A percentile compares a stretch with the other conserved stretches of the same genome.
phyloP scores from a whole-genome alignment of 1,139 yeast genomes.

The Hyphopichia fennica region DNA sequence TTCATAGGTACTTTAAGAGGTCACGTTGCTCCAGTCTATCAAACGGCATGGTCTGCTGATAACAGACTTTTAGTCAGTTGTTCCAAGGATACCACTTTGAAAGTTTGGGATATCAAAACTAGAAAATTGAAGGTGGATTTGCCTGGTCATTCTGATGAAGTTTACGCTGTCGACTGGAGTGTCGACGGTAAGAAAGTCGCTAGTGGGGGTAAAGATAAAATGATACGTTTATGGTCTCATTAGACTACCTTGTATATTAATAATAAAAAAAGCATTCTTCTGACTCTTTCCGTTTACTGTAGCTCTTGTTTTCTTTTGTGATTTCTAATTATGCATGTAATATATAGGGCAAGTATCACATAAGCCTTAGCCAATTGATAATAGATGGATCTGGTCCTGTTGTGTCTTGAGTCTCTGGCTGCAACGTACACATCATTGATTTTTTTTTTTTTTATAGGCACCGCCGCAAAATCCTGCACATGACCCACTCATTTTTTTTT shows the following conservation, averaged over 20 bases:
- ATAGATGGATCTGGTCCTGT: no score
- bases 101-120: conserved; percentile 94
- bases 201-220: conserved; percentile 95
- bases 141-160: conserved; percentile 96
- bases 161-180: conserved; percentile 98
- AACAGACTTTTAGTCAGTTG: conserved; percentile 87
- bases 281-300: not conserved
- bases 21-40: conserved; percentile 97
- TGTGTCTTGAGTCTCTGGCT: not conserved
- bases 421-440: not conserved
- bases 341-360: no score
- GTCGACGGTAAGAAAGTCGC: conserved; percentile 90
- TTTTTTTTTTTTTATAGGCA: not conserved
- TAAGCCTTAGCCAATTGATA: no score
- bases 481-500: not conserved
- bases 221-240: conserved; percentile 91
- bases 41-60: conserved; percentile 98
- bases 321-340: not conserved
- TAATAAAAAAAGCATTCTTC: not conserved
- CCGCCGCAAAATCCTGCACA: conserved; percentile 2
- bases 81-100: conserved; percentile 94
- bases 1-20: conserved; percentile 91
- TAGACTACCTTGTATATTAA: conserved; percentile 24
- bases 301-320: not conserved
- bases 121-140: conserved; percentile 81